Conservation (phyloP, 2,329 filamentous ascomycete genomes). For the Apiospora phragmitis region DNA sequence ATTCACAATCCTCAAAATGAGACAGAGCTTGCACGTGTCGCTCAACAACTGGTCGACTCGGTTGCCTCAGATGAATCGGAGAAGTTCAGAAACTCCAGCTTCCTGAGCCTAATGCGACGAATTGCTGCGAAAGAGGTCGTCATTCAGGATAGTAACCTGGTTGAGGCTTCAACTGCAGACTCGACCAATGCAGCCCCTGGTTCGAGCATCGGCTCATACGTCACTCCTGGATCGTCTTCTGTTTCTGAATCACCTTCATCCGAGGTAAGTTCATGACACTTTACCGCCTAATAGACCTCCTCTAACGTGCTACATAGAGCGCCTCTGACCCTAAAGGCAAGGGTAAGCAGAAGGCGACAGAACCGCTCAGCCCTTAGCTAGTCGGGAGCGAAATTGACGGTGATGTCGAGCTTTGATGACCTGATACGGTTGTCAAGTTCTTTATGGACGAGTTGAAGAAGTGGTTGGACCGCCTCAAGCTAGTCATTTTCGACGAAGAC, state of each 20-base stretch:
- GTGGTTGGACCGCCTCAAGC: not conserved
- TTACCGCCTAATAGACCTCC: not conserved
- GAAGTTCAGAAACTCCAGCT: conserved; percentile 79
- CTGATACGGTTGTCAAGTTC: not conserved
- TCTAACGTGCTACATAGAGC: not conserved
- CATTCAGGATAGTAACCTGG: conserved; percentile 70
- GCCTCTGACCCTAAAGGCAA: not conserved
- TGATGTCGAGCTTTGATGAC: no score
- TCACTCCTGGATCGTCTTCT: not conserved
- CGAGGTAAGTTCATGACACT: not conserved
- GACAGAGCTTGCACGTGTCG: conserved; percentile 71
- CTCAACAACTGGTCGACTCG: conserved; percentile 67
- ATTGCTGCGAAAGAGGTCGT: conserved; percentile 72
- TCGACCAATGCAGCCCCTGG: not conserved
- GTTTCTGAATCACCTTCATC: not conserved
- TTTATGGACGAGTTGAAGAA: not conserved
- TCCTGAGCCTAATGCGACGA: conserved; percentile 74
- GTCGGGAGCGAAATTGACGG: not conserved
- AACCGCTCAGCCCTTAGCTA: not conserved
- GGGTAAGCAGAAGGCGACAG: not conserved
- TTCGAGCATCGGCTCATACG: not conserved
- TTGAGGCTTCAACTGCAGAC: conserved; percentile 33
- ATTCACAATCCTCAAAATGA: conserved; percentile 30
- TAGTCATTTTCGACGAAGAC: not conserved
- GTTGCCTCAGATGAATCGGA: conserved; percentile 67